Conservation (phyloP, 208 protist genomes). For the Novymonas esmeraldas region DNA sequence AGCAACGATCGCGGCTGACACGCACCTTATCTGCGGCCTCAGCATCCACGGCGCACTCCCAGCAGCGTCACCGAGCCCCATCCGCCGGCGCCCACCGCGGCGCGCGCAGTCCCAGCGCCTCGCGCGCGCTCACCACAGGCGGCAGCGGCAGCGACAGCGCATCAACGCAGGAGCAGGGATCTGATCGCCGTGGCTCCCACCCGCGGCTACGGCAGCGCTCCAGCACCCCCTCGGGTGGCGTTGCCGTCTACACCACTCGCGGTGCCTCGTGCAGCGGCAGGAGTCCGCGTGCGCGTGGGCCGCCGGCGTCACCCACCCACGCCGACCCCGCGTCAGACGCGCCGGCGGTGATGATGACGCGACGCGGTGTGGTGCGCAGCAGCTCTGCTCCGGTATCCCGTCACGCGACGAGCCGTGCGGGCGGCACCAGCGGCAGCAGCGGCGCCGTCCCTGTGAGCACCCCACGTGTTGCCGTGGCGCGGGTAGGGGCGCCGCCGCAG, state of each 20-base stretch:
- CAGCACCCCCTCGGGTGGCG: conserved; percentile 7
- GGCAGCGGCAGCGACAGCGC: not conserved
- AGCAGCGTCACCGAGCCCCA: conserved; percentile 10
- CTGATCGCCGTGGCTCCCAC: not conserved
- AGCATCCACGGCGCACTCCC: not conserved
- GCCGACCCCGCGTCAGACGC: not conserved
- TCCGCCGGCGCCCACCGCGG: not conserved
- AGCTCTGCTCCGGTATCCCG: conserved; percentile 1
- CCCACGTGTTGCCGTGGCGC: not conserved
- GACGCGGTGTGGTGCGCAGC: not conserved
- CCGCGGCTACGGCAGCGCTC: conserved; percentile 2
- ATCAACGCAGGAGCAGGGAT: not conserved
- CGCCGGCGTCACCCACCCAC: not conserved
- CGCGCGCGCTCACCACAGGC: too few relatives aligned
- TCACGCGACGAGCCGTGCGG: not conserved
- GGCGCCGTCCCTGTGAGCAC: too few relatives aligned
- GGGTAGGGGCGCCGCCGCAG: not conserved
- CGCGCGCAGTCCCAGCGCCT: not conserved
- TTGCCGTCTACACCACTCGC: conserved; percentile 14
- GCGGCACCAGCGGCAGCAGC: not conserved
- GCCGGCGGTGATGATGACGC: not conserved
- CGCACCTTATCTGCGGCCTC: conserved; percentile 12
- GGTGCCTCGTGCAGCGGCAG: not conserved
- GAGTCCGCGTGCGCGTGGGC: not conserved
- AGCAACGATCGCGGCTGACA: conserved; percentile 6